Conservation (phyloP, 345 rosid genomes). For the Psidium friedrichsthalianum region DNA sequence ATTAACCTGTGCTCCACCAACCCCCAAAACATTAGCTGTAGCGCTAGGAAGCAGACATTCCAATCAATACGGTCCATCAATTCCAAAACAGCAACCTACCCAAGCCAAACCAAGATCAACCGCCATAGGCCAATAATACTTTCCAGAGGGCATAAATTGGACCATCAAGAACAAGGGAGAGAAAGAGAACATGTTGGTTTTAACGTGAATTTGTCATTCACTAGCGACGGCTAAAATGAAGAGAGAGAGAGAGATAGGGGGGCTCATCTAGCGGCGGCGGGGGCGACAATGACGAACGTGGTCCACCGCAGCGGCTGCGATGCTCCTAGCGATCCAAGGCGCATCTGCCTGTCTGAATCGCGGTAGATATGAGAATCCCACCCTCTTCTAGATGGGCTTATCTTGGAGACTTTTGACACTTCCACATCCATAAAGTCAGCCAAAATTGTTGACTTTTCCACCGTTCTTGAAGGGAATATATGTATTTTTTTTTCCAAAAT, state of each 20-base stretch:
- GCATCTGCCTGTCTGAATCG: not conserved
- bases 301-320: not conserved
- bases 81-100: not conserved
- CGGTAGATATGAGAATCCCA: not conserved
- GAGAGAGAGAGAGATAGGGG: not conserved
- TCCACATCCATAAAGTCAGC: not conserved
- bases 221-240: not conserved
- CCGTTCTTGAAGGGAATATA: not conserved
- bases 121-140: not conserved
- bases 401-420: not conserved
- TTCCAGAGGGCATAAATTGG: not conserved
- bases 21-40: not conserved
- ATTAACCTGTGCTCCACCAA: not conserved
- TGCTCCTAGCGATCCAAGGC: not conserved
- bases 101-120: not conserved
- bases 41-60: not conserved
- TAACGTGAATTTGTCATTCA: not conserved
- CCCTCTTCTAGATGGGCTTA: not conserved
- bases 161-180: not conserved
- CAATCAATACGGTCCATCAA: not conserved
- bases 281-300: not conserved
- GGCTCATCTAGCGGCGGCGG: not conserved
- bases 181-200: not conserved
- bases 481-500: not conserved
- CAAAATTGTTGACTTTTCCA: not conserved